Conservation (phyloP, 345 rosid genomes). For the Eucalyptus fibrosa region DNA sequence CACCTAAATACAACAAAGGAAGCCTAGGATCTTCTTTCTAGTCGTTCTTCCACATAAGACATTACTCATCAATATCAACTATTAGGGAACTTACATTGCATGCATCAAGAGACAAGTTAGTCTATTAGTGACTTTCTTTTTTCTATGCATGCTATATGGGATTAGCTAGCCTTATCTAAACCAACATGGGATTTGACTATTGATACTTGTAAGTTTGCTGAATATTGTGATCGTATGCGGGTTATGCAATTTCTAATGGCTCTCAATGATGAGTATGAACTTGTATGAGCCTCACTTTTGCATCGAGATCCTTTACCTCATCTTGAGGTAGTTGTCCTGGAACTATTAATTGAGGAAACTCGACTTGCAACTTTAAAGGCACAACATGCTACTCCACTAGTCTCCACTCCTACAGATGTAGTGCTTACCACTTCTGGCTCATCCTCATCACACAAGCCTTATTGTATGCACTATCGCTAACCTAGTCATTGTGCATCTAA, state of each 20-base stretch:
- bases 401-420: neutral
- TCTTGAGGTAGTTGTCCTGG: neutral
- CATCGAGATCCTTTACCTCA: neutral
- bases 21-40: neutral
- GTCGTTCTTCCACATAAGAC: neutral
- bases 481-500: neutral
- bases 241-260: neutral
- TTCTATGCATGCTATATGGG: neutral
- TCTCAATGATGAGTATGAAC: neutral
- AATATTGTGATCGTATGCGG: neutral
- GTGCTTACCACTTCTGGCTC: neutral
- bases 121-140: neutral
- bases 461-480: accelerated
- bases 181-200: neutral
- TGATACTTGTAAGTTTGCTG: neutral
- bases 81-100: neutral
- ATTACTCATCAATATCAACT: neutral
- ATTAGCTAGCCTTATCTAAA: neutral
- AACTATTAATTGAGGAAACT: neutral
- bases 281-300: neutral
- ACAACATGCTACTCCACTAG: neutral
- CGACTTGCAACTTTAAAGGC: neutral
- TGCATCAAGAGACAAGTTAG: neutral
- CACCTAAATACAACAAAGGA: neutral
- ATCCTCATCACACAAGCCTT: neutral